Percentiles rank a stretch among this genome's conserved stretches.
These are phyloP conservation scores for Neurospora sp. DNA, from an alignment of 495 filamentous ascomycete species.

Conservation along the genomic window DNA sequence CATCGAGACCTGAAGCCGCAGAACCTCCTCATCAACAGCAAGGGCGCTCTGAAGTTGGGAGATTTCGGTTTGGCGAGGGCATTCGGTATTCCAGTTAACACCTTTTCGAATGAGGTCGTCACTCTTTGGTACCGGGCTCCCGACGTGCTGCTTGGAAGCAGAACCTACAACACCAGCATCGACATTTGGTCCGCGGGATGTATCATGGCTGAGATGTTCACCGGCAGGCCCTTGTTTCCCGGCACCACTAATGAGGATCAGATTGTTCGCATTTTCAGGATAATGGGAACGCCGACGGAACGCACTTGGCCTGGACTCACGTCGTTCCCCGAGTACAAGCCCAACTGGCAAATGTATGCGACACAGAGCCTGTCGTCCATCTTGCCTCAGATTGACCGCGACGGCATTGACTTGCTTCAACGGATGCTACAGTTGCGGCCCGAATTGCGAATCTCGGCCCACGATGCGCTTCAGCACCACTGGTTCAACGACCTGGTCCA, in stretches of 20 bases:
- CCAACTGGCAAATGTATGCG: slow-evolving; percentile 86
- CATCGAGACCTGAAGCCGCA: slow-evolving; percentile 96
- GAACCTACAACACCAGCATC: slow-evolving; percentile 95
- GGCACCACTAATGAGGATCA: slow-evolving; percentile 96
- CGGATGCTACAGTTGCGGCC: slow-evolving; percentile 89
- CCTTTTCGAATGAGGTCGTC: slow-evolving; percentile 95
- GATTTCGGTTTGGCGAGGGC: slow-evolving; percentile 90
- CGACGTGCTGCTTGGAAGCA: slow-evolving; percentile 79
- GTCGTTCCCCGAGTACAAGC: slow-evolving; percentile 88
- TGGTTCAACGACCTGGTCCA: slow-evolving; percentile 61
- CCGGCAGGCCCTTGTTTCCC: slow-evolving; percentile 83
- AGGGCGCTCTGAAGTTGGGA: slow-evolving; percentile 84
- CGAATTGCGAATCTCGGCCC: slow-evolving; percentile 80
- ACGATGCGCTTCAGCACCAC: slow-evolving; percentile 73
- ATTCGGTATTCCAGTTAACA: slow-evolving; percentile 96
- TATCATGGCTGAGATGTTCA: slow-evolving; percentile 99
- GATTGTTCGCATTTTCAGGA: slow-evolving; percentile 87
- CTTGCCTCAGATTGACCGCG: slow-evolving; percentile 77
- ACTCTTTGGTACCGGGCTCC: slow-evolving; percentile 95
- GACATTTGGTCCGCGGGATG: slow-evolving; percentile 97
- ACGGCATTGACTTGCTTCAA: slow-evolving; percentile 76
- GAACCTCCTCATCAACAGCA: slow-evolving; percentile 89
- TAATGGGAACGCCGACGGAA: slow-evolving; percentile 93
- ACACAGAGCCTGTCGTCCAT: slow-evolving; percentile 82
- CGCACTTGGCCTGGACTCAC: slow-evolving; percentile 87